Evolutionary conservation across 1,284 basidiomycete species (phyloP).

Genomic region (Anthracocystis panici-leucophaei): DNA sequence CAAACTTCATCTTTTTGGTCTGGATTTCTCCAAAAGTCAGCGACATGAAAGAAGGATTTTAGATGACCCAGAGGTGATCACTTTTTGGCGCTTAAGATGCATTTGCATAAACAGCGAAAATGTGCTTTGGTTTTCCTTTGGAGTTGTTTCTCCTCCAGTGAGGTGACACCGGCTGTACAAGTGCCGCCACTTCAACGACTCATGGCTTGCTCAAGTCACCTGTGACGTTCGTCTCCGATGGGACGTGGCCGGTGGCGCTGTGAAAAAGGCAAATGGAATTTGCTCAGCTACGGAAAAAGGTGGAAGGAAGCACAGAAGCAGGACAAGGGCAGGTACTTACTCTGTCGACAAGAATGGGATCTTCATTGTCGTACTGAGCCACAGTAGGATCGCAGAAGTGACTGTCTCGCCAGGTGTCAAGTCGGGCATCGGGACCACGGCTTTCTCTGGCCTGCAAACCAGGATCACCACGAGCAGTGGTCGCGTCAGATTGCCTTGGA

Average conservation of each 20-base stretch:
- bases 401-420: neutral
- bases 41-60: no score
- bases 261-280: neutral
- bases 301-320: neutral
- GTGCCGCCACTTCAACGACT: no score
- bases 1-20: no score
- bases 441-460: neutral
- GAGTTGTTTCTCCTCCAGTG: neutral
- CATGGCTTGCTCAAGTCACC: neutral
- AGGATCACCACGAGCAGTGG: neutral
- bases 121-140: no score
- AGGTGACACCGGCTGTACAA: no score
- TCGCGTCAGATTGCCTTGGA: conserved; percentile 8
- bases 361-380: neutral
- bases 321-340: neutral
- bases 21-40: no score
- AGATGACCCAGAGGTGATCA: no score
- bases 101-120: no score
- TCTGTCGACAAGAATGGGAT: neutral
- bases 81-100: no score
- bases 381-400: neutral
- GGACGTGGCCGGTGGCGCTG: conserved; percentile 21
- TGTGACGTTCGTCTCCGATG: conserved; percentile 29
- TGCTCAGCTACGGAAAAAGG: neutral
- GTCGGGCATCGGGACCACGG: neutral